Evolutionary conservation across 352 stramenopile species (phyloP).

Genomic region (Phytophthora citrophthora): DNA sequence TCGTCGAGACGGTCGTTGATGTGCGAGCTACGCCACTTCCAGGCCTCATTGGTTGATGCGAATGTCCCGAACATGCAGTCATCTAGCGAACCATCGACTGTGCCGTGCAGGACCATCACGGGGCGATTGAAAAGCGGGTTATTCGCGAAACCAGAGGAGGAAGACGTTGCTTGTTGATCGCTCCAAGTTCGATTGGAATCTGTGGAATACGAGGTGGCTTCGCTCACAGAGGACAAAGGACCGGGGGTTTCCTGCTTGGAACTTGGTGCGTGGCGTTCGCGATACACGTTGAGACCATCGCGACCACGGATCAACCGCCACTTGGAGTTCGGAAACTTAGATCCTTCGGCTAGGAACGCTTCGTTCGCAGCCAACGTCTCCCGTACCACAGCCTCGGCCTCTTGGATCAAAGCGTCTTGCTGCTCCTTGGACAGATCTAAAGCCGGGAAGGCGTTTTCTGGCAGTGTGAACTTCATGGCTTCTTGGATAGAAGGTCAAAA

Average conservation of each 20-base stretch:
- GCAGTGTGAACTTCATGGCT: constrained; percentile 51
- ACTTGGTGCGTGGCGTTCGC: constrained; percentile 15
- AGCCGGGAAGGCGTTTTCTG: constrained; percentile 41
- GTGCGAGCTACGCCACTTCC: constrained; percentile 49
- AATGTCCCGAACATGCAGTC: constrained; percentile 55
- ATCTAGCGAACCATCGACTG: constrained; percentile 53
- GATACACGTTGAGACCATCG: constrained; percentile 41
- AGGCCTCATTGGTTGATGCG: constrained; percentile 42
- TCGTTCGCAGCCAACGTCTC: constrained; percentile 52
- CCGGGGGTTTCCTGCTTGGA: constrained; percentile 3
- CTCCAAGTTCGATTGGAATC: constrained; percentile 11
- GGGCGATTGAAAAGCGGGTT: constrained; percentile 29
- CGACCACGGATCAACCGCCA: constrained; percentile 52
- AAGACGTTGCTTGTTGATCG: constrained; percentile 10
- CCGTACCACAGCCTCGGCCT: constrained; percentile 44
- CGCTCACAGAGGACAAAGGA: not conserved
- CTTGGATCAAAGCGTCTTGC: constrained; percentile 35
- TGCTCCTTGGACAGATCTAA: constrained; percentile 36
- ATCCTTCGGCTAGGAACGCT: constrained; percentile 35
- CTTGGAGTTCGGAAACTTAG: constrained; percentile 31
- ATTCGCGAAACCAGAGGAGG: constrained; percentile 10
- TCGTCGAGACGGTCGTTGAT: constrained; percentile 57
- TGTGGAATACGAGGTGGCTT: constrained; percentile 9
- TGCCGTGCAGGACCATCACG: constrained; percentile 46
- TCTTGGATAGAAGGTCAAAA: constrained; percentile 1